Percentiles rank a stretch among this genome's conserved stretches.
phyloP scores from a whole-genome alignment of 2,329 filamentous ascomycete genomes.

The Verticillium longisporum region DNA sequence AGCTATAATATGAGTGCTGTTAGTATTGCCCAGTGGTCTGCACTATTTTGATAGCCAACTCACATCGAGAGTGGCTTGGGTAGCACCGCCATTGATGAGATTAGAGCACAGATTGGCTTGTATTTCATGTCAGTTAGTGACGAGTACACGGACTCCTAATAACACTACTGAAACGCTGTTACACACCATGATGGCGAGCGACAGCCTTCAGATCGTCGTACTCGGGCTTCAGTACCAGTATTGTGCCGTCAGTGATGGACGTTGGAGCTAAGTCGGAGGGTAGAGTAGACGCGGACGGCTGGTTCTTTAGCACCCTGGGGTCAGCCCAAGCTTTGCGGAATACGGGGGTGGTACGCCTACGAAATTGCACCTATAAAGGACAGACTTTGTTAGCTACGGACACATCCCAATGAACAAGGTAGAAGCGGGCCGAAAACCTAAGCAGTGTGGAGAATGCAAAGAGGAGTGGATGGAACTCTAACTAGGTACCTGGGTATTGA shows the following conservation, averaged over 20 bases:
- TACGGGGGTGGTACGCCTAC: constrained; percentile 15
- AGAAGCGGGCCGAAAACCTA: background rate
- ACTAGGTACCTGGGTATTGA: background rate
- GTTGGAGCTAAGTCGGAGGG: background rate
- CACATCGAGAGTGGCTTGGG: constrained; percentile 39
- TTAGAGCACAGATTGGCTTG: constrained; percentile 39
- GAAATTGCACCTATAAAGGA: constrained; percentile 17
- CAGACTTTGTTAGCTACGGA: background rate
- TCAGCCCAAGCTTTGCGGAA: background rate
- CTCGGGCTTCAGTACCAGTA: constrained; percentile 54
- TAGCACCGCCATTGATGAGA: constrained; percentile 41
- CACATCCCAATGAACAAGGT: background rate
- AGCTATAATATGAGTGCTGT: constrained; percentile 1
- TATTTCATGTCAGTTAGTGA: constrained; percentile 7
- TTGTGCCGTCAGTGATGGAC: constrained; percentile 10
- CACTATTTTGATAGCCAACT: constrained; percentile 13
- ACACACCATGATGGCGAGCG: constrained; percentile 49
- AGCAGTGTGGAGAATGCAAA: background rate
- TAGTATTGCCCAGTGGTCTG: background rate
- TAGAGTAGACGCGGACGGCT: background rate
- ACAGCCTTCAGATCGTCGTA: constrained; percentile 50
- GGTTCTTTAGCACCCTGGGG: background rate
- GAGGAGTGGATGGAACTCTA: background rate
- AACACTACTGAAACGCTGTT: background rate
- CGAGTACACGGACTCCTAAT: too few relatives aligned